A percentile compares a stretch with the other conserved stretches of the same genome.
Conservation (phyloP, 140 eudicot genomes). For the Senecio squalidus region DNA sequence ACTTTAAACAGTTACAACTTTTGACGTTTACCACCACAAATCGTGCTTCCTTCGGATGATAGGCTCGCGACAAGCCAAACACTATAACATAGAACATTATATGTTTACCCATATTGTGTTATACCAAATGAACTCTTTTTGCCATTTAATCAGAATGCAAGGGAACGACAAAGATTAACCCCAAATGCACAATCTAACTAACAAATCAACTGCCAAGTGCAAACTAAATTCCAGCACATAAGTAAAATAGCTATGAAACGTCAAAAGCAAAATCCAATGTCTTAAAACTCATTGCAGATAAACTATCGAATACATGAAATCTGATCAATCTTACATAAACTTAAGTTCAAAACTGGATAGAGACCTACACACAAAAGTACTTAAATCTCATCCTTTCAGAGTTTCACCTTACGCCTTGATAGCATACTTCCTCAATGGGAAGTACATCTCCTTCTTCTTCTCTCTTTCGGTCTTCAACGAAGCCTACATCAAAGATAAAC, state of each 20-base stretch:
- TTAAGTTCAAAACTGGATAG: conserved; percentile 26
- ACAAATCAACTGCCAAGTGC: not conserved
- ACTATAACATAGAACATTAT: too few species aligned
- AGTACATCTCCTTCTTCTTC: conserved; percentile 86
- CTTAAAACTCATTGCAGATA: conserved; percentile 10
- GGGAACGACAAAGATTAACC: not conserved
- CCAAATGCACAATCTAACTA: conserved; percentile 1
- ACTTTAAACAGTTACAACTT: too few species aligned
- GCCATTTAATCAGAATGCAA: too few species aligned
- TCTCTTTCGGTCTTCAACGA: conserved; percentile 79
- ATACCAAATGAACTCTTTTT: too few species aligned
- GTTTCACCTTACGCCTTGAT: conserved; percentile 53
- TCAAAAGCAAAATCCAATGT: not conserved
- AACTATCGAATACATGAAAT: conserved; percentile 16
- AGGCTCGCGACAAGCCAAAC: too few species aligned
- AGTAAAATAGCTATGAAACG: conserved; percentile 5
- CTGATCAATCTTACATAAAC: conserved; percentile 13
- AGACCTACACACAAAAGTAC: conserved; percentile 14
- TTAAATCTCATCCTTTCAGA: conserved; percentile 19
- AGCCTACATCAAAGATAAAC: conserved; percentile 30
- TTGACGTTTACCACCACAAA: too few species aligned
- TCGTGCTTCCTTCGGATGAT: too few species aligned
- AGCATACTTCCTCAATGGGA: conserved; percentile 85
- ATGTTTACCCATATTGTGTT: too few species aligned
- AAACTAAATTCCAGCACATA: not conserved